These are phyloP conservation scores for Paecilomyces formosus DNA, from an alignment of 2,329 filamentous ascomycete genomes.

Conservation along the genomic window DNA sequence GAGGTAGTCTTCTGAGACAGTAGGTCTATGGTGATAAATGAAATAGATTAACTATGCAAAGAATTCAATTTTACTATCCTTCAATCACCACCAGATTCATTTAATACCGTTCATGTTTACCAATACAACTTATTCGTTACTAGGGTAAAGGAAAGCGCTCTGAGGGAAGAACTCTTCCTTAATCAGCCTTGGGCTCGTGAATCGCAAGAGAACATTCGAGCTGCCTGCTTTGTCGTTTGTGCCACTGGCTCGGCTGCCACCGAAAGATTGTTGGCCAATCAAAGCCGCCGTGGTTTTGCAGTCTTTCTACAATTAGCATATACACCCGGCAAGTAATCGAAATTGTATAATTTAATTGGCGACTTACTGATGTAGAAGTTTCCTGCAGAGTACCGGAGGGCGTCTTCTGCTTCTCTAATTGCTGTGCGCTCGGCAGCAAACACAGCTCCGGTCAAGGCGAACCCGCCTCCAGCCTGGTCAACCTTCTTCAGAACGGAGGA, in stretches of 20 bases:
- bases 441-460: slow-evolving; percentile 37
- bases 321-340: neutral
- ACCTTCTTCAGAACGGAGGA: slow-evolving; percentile 50
- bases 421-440: slow-evolving; percentile 34
- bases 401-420: slow-evolving; percentile 26
- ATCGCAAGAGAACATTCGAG: slow-evolving; percentile 55
- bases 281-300: slow-evolving; percentile 58
- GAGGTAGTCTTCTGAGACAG: no score
- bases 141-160: slow-evolving; percentile 59
- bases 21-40: no score
- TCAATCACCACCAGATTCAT: neutral
- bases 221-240: slow-evolving; percentile 70
- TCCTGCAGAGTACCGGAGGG: slow-evolving; percentile 29
- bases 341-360: neutral
- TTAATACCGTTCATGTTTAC: neutral
- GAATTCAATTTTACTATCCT: no score
- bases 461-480: slow-evolving; percentile 29
- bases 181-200: slow-evolving; percentile 59
- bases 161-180: slow-evolving; percentile 69
- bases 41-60: no score
- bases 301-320: slow-evolving; percentile 8
- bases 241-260: slow-evolving; percentile 59
- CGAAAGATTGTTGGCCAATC: slow-evolving; percentile 66
- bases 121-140: slow-evolving; percentile 49
- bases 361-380: slow-evolving; percentile 33